Percentiles rank a stretch among this genome's conserved stretches.
Conservation (phyloP, 2,329 filamentous ascomycete genomes). For the Sporothrix pallida region DNA sequence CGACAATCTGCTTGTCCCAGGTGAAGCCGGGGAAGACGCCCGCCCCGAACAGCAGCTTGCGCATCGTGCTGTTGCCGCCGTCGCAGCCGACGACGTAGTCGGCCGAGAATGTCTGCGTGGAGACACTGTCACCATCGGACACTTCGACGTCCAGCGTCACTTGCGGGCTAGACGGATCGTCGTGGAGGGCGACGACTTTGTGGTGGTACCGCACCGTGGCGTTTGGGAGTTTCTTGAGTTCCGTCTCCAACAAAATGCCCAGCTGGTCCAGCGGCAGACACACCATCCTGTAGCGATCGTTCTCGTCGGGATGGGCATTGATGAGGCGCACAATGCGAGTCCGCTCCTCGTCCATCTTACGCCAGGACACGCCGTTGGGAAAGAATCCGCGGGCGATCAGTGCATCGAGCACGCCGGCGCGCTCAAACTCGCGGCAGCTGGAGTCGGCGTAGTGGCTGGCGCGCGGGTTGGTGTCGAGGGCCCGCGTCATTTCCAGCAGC, state of each 20-base stretch:
- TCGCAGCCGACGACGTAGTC: slow-evolving; percentile 53
- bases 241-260: slow-evolving; percentile 49
- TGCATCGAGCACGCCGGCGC: slow-evolving; percentile 43
- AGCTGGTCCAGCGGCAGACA: slow-evolving; percentile 53
- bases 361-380: slow-evolving; percentile 42
- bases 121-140: slow-evolving; percentile 32
- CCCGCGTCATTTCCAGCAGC: slow-evolving; percentile 41
- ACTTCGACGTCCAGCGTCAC: slow-evolving; percentile 41
- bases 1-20: slow-evolving; percentile 64
- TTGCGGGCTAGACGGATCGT: slow-evolving; percentile 40
- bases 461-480: slow-evolving; percentile 43
- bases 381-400: slow-evolving; percentile 40
- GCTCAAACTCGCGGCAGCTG: slow-evolving; percentile 39
- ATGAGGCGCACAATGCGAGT: slow-evolving; percentile 14
- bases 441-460: slow-evolving; percentile 44
- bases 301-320: slow-evolving; percentile 9
- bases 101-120: slow-evolving; percentile 41
- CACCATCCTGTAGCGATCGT: slow-evolving; percentile 43
- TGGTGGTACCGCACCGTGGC: slow-evolving; percentile 49
- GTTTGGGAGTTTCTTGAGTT: slow-evolving; percentile 45
- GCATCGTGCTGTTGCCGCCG: slow-evolving; percentile 50
- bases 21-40: slow-evolving; percentile 64
- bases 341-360: slow-evolving; percentile 38
- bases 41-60: slow-evolving; percentile 55
- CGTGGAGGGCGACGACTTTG: slow-evolving; percentile 49